These are phyloP conservation scores for Petunia axillaris DNA, from an alignment of 257 asterid species.

Conservation along the genomic window DNA sequence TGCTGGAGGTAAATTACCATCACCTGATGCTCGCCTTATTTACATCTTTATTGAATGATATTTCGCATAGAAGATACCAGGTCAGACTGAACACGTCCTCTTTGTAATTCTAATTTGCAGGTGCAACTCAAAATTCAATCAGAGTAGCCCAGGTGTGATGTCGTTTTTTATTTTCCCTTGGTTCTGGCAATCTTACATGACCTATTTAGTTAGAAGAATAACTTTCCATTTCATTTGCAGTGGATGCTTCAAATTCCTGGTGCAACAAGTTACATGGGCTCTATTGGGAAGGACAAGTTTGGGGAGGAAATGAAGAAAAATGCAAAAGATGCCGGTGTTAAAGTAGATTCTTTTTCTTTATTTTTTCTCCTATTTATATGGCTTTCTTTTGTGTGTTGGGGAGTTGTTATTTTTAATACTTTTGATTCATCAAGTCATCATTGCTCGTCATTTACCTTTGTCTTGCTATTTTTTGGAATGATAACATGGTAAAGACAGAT, in stretches of 20 bases:
- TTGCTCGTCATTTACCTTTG: background rate
- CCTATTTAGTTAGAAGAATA: constrained; percentile 13
- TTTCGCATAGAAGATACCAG: background rate
- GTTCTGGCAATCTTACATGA: constrained; percentile 1
- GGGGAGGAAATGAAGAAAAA: constrained; percentile 93
- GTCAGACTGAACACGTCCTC: background rate
- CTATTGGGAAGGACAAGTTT: constrained; percentile 72
- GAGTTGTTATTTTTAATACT: background rate
- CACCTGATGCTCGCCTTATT: background rate
- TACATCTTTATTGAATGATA: background rate
- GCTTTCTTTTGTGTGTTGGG: background rate
- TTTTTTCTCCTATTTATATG: background rate
- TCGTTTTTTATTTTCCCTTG: constrained; percentile 12
- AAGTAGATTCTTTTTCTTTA: constrained; percentile 45
- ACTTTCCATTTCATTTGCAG: constrained; percentile 31
- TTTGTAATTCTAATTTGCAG: constrained; percentile 44
- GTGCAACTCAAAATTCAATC: constrained; percentile 96
- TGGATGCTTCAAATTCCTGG: constrained; percentile 75
- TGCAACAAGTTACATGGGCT: constrained; percentile 80
- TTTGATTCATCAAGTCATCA: background rate
- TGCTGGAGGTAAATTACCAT: constrained; percentile 79
- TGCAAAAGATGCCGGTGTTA: constrained; percentile 76
- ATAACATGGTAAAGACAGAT: background rate
- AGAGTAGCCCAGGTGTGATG: constrained; percentile 86
- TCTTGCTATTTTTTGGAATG: constrained; percentile 18